phyloP scores from a whole-genome alignment of 371 early-diverging fungal species.

The Mortierella sp. region DNA sequence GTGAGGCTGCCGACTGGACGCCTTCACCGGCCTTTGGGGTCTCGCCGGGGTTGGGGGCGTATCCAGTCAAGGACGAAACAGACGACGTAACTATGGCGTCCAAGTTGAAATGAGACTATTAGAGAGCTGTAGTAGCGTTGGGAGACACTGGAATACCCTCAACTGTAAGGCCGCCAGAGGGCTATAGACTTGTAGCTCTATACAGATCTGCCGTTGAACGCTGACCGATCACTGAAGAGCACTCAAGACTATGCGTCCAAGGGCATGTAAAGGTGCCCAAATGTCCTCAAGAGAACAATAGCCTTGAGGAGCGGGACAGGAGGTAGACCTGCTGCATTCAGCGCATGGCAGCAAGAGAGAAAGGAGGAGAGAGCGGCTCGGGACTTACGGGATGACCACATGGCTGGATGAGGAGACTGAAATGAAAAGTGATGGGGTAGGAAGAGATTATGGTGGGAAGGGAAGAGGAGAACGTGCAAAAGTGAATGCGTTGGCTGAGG shows the following conservation, averaged over 20 bases:
- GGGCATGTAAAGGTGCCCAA: too few relatives aligned
- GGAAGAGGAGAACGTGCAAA: too few relatives aligned
- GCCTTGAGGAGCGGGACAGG: too few relatives aligned
- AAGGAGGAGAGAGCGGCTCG: not conserved
- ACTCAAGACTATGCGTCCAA: too few relatives aligned
- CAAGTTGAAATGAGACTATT: not conserved
- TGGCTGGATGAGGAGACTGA: slow-evolving; percentile 7
- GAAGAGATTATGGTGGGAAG: not conserved
- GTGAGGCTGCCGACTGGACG: slow-evolving; percentile 63
- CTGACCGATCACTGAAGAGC: too few relatives aligned
- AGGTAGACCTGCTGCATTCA: not conserved
- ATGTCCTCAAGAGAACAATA: too few relatives aligned
- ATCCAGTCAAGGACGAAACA: slow-evolving; percentile 25
- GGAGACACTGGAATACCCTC: too few relatives aligned
- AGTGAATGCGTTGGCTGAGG: not conserved
- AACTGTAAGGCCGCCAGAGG: too few relatives aligned
- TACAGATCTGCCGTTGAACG: too few relatives aligned
- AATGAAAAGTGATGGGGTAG: slow-evolving; percentile 4
- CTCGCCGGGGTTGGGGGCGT: slow-evolving; percentile 49
- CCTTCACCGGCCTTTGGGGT: slow-evolving; percentile 51
- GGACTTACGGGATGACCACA: slow-evolving; percentile 45
- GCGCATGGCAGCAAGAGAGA: not conserved
- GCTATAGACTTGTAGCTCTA: too few relatives aligned
- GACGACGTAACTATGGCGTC: not conserved
- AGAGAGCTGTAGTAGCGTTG: too few relatives aligned